Evolutionary conservation across 176 grass and related monocot species (phyloP).

Genomic region (Sorghum bicolor): Sorghum_bicolor_NCBIv3 NC_012878.2:56203001-56203500

Average conservation of each 20-base stretch:
- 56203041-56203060: neutral
- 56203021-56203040: neutral
- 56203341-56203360: slow-evolving; percentile 17
- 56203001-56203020: neutral
- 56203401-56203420: neutral
- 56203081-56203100: neutral
- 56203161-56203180: neutral
- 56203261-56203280: neutral
- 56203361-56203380: neutral
- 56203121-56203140: neutral
- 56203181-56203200: neutral
- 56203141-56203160: neutral
- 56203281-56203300: neutral
- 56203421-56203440: neutral
- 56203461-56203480: neutral
- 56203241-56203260: neutral
- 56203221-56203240: neutral
- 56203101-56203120: neutral
- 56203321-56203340: slow-evolving; percentile 28
- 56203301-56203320: neutral
- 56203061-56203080: neutral
- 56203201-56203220: neutral
- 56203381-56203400: neutral
- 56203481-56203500: neutral
- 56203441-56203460: neutral